phyloP scores from a whole-genome alignment of 2,329 filamentous ascomycete genomes.

The Sporothrix pseudoabietina region DNA sequence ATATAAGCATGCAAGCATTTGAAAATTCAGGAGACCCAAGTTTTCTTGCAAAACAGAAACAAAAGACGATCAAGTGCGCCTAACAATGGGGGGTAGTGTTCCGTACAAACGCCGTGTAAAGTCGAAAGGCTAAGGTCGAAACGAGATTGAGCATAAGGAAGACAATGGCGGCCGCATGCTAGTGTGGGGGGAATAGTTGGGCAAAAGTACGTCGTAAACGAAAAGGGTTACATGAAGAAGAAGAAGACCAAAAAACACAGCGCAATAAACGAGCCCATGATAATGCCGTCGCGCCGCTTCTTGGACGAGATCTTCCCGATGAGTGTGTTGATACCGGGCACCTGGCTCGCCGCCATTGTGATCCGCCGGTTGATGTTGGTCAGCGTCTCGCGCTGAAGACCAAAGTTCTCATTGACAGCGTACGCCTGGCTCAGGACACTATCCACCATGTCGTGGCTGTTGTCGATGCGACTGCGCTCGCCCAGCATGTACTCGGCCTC shows the following conservation, averaged over 20 bases:
- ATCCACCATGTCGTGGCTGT: constrained; percentile 86
- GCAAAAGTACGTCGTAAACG: not conserved
- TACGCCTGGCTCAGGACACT: constrained; percentile 93
- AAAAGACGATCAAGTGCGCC: not conserved
- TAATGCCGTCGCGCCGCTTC: constrained; percentile 92
- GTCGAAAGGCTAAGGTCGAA: not conserved
- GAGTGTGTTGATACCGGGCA: constrained; percentile 88
- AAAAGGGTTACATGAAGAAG: constrained; percentile 63
- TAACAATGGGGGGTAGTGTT: not conserved
- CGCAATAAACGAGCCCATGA: constrained; percentile 87
- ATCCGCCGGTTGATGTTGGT: constrained; percentile 89
- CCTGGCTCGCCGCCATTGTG: constrained; percentile 82
- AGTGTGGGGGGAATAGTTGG: not conserved
- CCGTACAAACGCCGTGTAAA: constrained; percentile 7
- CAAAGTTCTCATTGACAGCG: constrained; percentile 91
- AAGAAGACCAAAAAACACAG: constrained; percentile 87
- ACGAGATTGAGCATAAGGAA: not conserved
- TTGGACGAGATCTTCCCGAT: constrained; percentile 92
- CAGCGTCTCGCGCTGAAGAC: constrained; percentile 82
- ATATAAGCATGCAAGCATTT: not conserved
- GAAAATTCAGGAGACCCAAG: not conserved
- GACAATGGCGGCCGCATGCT: constrained; percentile 15
- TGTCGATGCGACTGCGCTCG: constrained; percentile 82
- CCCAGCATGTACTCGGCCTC: constrained; percentile 98
- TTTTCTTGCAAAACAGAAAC: not conserved